Conservation (phyloP, 1,139 yeast species). For the Zygosaccharomyces sapae region DNA sequence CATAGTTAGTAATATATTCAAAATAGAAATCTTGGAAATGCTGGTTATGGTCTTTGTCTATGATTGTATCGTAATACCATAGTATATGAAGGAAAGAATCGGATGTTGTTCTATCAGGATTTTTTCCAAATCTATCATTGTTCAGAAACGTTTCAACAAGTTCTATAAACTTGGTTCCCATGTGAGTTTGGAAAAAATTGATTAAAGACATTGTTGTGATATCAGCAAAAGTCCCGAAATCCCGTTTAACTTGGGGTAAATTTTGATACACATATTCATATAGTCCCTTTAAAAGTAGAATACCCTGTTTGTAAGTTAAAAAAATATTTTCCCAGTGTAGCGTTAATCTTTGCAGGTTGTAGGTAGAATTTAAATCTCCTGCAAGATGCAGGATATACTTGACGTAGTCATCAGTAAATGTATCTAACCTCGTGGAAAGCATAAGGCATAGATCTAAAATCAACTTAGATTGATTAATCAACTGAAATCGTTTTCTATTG, state of each 20-base stretch:
- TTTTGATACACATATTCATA: background rate
- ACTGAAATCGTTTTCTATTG: constrained; percentile 2
- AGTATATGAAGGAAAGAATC: constrained; percentile 8
- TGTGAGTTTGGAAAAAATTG: constrained; percentile 6
- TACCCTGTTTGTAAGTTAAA: background rate
- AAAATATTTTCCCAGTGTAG: background rate
- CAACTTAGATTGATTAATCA: background rate
- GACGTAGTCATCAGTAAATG: background rate
- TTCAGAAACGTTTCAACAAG: constrained; percentile 11
- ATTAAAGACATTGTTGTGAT: constrained; percentile 10
- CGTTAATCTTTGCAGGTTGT: background rate
- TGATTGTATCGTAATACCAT: constrained; percentile 3
- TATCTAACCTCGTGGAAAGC: background rate
- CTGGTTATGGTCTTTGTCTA: background rate
- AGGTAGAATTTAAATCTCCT: background rate
- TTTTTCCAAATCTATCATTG: background rate
- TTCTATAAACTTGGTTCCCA: constrained; percentile 3
- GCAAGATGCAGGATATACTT: background rate
- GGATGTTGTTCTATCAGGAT: background rate
- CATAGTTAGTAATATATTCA: constrained; percentile 4
- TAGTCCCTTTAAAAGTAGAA: background rate
- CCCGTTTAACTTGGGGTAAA: background rate
- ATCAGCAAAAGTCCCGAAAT: constrained; percentile 8
- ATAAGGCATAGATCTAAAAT: background rate
- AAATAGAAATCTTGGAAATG: constrained; percentile 10